Evolutionary conservation across 2,329 filamentous ascomycete species (phyloP).

Genomic region (Trichoderma asperellum): DNA sequence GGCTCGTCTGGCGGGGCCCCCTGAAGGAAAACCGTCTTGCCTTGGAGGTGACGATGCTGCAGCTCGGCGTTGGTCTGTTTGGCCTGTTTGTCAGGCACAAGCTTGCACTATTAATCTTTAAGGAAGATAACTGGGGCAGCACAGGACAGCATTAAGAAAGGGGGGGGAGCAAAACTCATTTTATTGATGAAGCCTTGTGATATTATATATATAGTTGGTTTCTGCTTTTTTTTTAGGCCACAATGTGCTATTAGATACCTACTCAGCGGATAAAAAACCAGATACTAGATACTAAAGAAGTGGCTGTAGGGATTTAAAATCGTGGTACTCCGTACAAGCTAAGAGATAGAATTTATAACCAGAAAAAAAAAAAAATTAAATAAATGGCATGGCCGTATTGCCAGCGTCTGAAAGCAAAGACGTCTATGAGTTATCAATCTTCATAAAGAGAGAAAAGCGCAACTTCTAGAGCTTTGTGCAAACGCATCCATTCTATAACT

Average conservation of each 20-base stretch:
- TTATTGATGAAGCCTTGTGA: not conserved
- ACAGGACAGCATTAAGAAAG: constrained; percentile 40
- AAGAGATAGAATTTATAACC: not conserved
- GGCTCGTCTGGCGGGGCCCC: constrained; percentile 93
- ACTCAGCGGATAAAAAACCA: not conserved
- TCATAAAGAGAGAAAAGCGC: not conserved
- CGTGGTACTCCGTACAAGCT: not conserved
- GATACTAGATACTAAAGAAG: not conserved
- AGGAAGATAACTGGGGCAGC: constrained; percentile 76
- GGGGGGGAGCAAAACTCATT: too few relatives aligned
- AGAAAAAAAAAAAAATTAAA: not conserved
- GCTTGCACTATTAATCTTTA: constrained; percentile 85
- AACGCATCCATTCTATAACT: not conserved
- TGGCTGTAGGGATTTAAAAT: too few relatives aligned
- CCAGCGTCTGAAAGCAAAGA: not conserved
- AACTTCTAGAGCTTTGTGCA: not conserved
- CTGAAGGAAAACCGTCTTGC: constrained; percentile 85
- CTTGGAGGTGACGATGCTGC: constrained; percentile 77
- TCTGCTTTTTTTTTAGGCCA: too few relatives aligned
- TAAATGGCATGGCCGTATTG: not conserved
- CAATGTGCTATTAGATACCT: not conserved
- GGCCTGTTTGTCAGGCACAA: constrained; percentile 85
- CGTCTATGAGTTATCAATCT: not conserved
- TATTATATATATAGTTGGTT: not conserved
- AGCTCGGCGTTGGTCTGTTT: constrained; percentile 74